A percentile compares a stretch with the other conserved stretches of the same genome.
Evolutionary conservation across 805 yeast species (phyloP).

Genomic region (Deakozyma indianensis): DNA sequence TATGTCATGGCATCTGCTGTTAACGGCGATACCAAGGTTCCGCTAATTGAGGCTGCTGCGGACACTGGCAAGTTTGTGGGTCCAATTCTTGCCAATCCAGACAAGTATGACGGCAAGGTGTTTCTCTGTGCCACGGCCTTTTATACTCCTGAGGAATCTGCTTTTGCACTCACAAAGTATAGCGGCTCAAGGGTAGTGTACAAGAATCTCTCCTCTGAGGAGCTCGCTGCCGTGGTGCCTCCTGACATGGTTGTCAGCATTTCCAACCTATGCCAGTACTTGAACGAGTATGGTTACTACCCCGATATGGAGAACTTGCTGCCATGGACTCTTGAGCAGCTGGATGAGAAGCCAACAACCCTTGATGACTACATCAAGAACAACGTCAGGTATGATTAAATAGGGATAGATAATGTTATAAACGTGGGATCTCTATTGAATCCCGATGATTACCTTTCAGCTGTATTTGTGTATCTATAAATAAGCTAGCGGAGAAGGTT

Average conservation of each 20-base stretch:
- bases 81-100: background rate
- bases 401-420: too few relatives aligned
- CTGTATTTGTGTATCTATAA: too few relatives aligned
- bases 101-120: background rate
- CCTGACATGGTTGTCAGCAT: background rate
- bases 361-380: background rate
- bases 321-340: background rate
- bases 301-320: background rate
- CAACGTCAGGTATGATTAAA: background rate
- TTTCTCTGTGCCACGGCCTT: background rate
- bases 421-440: too few relatives aligned
- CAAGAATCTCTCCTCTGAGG: background rate
- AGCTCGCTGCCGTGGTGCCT: background rate
- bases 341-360: background rate
- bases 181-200: background rate
- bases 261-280: background rate
- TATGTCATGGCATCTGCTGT: background rate
- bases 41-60: background rate
- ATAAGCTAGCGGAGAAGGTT: too few relatives aligned
- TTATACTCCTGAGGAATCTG: background rate
- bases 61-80: background rate
- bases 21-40: background rate
- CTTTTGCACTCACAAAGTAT: background rate
- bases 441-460: too few relatives aligned
- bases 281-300: background rate